Evolutionary conservation across 805 yeast species (phyloP), one percentile per base, ranked within the genome.

Genomic region (Nakazawaea holstii): DNA sequence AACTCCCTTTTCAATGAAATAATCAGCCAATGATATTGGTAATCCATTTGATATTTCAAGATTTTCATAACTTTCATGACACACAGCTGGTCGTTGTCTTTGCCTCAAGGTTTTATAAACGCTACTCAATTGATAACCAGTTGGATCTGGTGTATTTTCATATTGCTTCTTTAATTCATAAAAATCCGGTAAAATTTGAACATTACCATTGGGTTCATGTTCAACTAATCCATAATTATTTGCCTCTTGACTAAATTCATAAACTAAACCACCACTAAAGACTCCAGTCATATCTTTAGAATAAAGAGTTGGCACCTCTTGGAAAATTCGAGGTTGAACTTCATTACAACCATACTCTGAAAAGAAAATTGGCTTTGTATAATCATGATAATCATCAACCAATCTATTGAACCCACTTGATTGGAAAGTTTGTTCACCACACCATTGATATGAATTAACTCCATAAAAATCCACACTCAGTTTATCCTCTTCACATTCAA

Each of bases 291-390:
- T 90, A 38, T 78, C 78, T 8, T 67, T 61, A 0, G 95, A 83
- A 58, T 79, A 88, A 20, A 91, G 68, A 2, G 87, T 71, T 15
- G 70, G 72, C 26, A 89, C 77, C 60, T 91, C 97, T 38, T 83
- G 87, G 64, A 91, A 91, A 5, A 65, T 55, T 52, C 97, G 76
- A 2, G 97, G 97, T 26, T 70, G 65, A 2, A 90, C 84, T 51
- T 79, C 82, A 59, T 90, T 90, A 65, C 97, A 90, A 6, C 97
- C 97, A 66, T 64, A 89, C 69, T 92, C 98, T 1, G 97, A 88
- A 45, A 92, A 77, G 62, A 92, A 86, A 0, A 92, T 77, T 0
- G 98, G 98, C 48, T 81, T 77, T 2, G 85, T 62, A 60, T 76
- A 88, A 32, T 77, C 76, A 20, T 67, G 60, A 60, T 89, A 91